These are phyloP conservation scores for Podila epigama DNA, from an alignment of 192 early-diverging fungal genomes.

Conservation along the genomic window DNA sequence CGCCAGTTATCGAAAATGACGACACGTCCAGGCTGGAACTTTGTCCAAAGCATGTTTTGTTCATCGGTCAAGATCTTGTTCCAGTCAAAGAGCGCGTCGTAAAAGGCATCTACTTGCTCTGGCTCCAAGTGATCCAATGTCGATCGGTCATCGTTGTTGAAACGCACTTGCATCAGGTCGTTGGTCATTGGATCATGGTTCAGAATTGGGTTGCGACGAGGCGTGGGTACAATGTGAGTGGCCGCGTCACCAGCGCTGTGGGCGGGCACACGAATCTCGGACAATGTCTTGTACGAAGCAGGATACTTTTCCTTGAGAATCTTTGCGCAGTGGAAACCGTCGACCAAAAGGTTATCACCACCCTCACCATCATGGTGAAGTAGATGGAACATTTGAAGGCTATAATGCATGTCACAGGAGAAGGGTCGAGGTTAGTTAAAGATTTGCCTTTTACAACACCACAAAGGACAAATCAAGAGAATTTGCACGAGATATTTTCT, in stretches of 20 bases:
- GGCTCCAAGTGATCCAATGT: constrained; percentile 58
- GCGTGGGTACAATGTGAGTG: constrained; percentile 68
- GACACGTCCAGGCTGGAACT: constrained; percentile 71
- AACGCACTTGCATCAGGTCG: constrained; percentile 73
- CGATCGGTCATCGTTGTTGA: constrained; percentile 87
- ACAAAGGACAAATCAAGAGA: too few relatives aligned
- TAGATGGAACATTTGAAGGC: constrained; percentile 84
- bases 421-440: not conserved
- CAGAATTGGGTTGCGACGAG: constrained; percentile 67
- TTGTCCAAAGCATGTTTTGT: constrained; percentile 70
- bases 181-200: constrained; percentile 63
- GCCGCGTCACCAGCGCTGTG: constrained; percentile 80
- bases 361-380: constrained; percentile 73
- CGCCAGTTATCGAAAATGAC: constrained; percentile 89
- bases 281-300: constrained; percentile 67
- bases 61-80: constrained; percentile 59
- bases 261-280: constrained; percentile 63
- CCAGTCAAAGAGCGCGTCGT: constrained; percentile 76
- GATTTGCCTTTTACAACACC: too few relatives aligned
- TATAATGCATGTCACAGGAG: not conserved
- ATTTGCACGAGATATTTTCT: not conserved
- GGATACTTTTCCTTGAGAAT: constrained; percentile 65
- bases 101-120: constrained; percentile 65
- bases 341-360: constrained; percentile 80
- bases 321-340: constrained; percentile 77